Percentiles rank a stretch among this genome's conserved stretches.
Evolutionary conservation across 495 filamentous ascomycete species (phyloP).

Genomic region (Xylaria bambusicola): DNA sequence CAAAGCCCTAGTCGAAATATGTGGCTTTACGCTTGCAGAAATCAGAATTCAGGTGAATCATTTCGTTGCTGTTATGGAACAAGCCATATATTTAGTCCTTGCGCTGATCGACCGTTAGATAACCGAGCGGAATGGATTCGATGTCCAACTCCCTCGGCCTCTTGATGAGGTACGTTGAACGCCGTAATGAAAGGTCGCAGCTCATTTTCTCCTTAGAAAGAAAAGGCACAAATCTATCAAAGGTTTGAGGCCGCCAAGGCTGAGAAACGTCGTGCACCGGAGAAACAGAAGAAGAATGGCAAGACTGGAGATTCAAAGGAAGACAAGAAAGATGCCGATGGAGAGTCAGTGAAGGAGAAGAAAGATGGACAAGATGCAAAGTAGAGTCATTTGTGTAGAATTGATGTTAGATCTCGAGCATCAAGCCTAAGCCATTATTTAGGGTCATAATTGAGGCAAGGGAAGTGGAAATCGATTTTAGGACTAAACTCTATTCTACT

Average conservation of each 20-base stretch:
- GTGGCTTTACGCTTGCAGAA: neutral
- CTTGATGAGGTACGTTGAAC: neutral
- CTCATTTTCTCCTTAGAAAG: slow-evolving; percentile 1
- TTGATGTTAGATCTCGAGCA: no score
- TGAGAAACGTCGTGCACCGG: neutral
- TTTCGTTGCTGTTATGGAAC: neutral
- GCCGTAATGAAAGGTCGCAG: neutral
- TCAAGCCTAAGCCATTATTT: no score
- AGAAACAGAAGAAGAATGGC: neutral
- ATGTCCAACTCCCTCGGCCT: slow-evolving; percentile 7
- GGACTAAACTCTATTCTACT: no score
- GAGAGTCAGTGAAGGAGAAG: no score
- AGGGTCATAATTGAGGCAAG: no score
- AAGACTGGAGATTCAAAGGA: neutral
- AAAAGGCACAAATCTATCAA: slow-evolving; percentile 1
- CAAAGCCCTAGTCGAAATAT: neutral
- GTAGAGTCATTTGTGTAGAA: no score
- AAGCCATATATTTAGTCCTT: neutral
- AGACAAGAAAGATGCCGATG: no score
- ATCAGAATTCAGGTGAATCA: neutral
- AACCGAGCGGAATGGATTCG: neutral
- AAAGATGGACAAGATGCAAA: no score
- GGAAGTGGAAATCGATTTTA: no score
- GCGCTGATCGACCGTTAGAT: neutral
- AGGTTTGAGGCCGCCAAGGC: neutral